Conservation (phyloP, 306 rosid genomes). For the Astragalus glycyphyllos region DNA sequence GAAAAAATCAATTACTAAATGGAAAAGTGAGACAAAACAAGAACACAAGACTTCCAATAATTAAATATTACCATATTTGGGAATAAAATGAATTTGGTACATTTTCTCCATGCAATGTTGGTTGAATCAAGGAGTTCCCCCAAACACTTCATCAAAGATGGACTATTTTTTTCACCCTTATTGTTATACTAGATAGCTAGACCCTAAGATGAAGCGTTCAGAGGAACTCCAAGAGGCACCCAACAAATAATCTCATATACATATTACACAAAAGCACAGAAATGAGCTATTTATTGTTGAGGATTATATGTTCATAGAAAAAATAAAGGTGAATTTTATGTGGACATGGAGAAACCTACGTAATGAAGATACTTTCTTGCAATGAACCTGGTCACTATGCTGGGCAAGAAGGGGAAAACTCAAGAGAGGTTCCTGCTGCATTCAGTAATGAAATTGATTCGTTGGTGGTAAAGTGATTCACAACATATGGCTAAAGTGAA, state of each 20-base stretch:
- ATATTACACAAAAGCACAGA: background rate
- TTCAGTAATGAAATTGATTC: background rate
- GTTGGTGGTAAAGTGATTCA: slow-evolving; percentile 1
- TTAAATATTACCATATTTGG: too few relatives aligned
- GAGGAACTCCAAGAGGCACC: background rate
- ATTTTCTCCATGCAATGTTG: background rate
- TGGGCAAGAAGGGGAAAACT: background rate
- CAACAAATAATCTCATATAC: background rate
- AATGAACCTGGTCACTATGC: slow-evolving; percentile 7
- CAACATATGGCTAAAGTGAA: background rate
- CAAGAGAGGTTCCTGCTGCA: slow-evolving; percentile 3
- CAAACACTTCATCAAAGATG: slow-evolving; percentile 12
- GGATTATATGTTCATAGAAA: too few relatives aligned
- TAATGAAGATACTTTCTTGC: background rate
- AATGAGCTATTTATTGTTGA: background rate
- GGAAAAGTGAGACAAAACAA: too few relatives aligned
- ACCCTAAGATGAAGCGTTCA: background rate
- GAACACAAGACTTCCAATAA: too few relatives aligned
- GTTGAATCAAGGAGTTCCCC: slow-evolving; percentile 31
- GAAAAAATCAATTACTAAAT: background rate
- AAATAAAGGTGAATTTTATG: background rate
- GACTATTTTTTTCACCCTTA: background rate
- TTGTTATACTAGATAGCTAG: background rate
- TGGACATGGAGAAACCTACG: background rate
- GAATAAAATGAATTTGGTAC: background rate